Conservation (phyloP, 352 stramenopile genomes). For the Globisporangium canariense region DNA sequence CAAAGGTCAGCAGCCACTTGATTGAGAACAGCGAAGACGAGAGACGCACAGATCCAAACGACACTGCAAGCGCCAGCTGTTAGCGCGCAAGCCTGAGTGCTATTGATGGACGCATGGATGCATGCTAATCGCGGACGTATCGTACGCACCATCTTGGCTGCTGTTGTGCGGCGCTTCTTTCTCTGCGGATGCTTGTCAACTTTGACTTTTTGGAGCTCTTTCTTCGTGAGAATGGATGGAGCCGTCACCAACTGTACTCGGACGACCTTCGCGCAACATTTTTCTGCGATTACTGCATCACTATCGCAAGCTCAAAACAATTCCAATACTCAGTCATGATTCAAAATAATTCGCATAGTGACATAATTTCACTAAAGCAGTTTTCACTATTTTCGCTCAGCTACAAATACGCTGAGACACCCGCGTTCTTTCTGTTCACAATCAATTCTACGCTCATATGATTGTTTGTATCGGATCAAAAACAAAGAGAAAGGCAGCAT, state of each 20-base stretch:
- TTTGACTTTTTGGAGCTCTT: constrained; percentile 1
- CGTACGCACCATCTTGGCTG: constrained; percentile 2
- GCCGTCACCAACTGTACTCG: not conserved
- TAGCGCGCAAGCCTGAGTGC: not conserved
- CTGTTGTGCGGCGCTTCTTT: too few species aligned
- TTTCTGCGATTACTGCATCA: not conserved
- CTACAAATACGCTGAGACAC: not conserved
- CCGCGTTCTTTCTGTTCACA: not conserved
- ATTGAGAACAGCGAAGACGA: not conserved
- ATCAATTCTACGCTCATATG: not conserved
- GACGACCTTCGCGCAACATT: constrained; percentile 6
- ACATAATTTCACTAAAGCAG: not conserved
- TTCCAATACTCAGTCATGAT: not conserved
- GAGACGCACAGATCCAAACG: not conserved
- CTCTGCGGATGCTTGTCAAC: constrained; percentile 1
- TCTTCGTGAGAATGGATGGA: constrained; percentile 1
- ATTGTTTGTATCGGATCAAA: not conserved
- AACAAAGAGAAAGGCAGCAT: too few species aligned
- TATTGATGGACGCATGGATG: not conserved
- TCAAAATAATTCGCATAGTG: not conserved
- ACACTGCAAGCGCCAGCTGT: not conserved
- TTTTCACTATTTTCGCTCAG: not conserved
- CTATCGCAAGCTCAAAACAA: not conserved
- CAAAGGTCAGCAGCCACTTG: constrained; percentile 2
- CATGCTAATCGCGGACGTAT: not conserved